phyloP scores from a whole-genome alignment of 73 alveolate species.

The Paramecium caudatum region DNA sequence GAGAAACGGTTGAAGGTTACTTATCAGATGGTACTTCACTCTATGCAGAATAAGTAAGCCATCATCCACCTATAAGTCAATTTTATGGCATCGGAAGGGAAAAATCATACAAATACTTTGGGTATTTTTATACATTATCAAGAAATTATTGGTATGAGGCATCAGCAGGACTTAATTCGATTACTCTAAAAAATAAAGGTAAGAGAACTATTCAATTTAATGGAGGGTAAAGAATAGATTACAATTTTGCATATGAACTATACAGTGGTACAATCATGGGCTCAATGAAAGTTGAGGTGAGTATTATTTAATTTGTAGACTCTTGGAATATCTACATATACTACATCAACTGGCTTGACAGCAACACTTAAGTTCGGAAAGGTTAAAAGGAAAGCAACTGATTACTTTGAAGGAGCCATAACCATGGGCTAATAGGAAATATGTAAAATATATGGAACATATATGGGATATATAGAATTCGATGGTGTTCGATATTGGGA shows the following conservation, averaged over 20 bases:
- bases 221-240: slow-evolving; percentile 71
- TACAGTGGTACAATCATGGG: slow-evolving; percentile 85
- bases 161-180: slow-evolving; percentile 77
- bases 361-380: slow-evolving; percentile 82
- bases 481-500: slow-evolving; percentile 97
- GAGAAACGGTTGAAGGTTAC: slow-evolving; percentile 96
- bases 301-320: slow-evolving; percentile 73
- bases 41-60: slow-evolving; percentile 96
- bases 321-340: background rate
- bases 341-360: slow-evolving; percentile 33
- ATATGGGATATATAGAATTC: slow-evolving; percentile 94
- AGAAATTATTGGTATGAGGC: slow-evolving; percentile 73
- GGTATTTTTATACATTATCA: background rate
- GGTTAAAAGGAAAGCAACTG: slow-evolving; percentile 80
- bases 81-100: slow-evolving; percentile 80
- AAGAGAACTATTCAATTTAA: slow-evolving; percentile 72
- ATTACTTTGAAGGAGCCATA: slow-evolving; percentile 92
- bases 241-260: slow-evolving; percentile 74
- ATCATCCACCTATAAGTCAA: slow-evolving; percentile 93
- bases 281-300: slow-evolving; percentile 85
- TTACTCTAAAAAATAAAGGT: slow-evolving; percentile 75
- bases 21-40: slow-evolving; percentile 95
- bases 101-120: slow-evolving; percentile 51
- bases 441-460: slow-evolving; percentile 91
- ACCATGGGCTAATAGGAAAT: slow-evolving; percentile 81